Evolutionary conservation across 23 red algal genomes (phyloP), one percentile per base, ranked within the genome.

Genomic region (Chondrus crispus): DNA sequence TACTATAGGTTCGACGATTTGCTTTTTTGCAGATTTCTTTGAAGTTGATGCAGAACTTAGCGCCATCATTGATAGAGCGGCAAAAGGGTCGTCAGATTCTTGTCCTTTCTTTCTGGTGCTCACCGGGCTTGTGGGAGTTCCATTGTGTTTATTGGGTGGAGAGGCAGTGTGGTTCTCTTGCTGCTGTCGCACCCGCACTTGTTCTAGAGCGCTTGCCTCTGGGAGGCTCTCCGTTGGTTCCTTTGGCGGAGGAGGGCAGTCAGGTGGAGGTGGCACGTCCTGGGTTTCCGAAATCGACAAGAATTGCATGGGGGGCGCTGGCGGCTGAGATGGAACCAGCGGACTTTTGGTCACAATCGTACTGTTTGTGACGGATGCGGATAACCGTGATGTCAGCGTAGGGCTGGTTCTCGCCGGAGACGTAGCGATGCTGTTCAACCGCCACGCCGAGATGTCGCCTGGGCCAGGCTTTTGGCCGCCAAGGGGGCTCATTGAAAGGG

Each of bases 1-100:
- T n/a, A n/a, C n/a, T n/a, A n/a, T n/a, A n/a, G n/a, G n/a, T 76
- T 45, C 28, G n/a, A 35, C 48, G 26, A 37, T 76, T 24, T 79
- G 45, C 18, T 46, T 49, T 38, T 64, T 62, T 51, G 28, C 57
- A 62, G 53, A 49, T 48, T 82, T 91, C 19, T 91, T 47, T 11
- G 54, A 43, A 28, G 74, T n/a, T n/a, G 89, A 55, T 5, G 76
- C 79, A 32, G 54, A 53, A 19, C 46, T 75, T 11, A 92, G 52
- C 36, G 89, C 89, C 55, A 92, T 68, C 76, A 92, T 84, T 6
- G 89, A 82, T n/a, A 92, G 77, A 18, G 89, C 76, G 14, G 89
- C 89, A 82, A 92, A 92, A 13, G 89, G 89, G 49, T 92, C 89
- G 62, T 71, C 89, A 8, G 81, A 74, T 13, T 92, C 79, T 22